These are phyloP conservation scores for Coccinonectria pachysandricola DNA, from an alignment of 2,329 filamentous ascomycete species.

Conservation along the genomic window DNA sequence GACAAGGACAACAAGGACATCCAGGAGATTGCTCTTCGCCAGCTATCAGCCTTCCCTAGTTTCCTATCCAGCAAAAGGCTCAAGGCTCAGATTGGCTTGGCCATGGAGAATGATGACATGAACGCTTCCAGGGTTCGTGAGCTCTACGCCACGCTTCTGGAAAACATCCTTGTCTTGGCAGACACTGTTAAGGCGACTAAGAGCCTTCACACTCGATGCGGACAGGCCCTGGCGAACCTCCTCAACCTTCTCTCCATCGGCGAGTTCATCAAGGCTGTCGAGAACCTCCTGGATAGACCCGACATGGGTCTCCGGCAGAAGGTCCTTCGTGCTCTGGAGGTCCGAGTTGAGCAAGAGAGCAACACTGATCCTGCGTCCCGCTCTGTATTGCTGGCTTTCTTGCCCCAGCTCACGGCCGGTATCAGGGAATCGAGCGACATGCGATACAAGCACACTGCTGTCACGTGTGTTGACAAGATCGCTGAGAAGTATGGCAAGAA, in stretches of 20 bases:
- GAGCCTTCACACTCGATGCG: conserved; percentile 46
- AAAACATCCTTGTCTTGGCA: conserved; percentile 55
- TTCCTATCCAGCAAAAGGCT: conserved; percentile 49
- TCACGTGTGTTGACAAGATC: conserved; percentile 86
- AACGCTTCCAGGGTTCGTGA: conserved; percentile 55
- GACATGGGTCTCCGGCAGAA: conserved; percentile 68
- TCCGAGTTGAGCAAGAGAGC: conserved; percentile 64
- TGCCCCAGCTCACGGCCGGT: conserved; percentile 68
- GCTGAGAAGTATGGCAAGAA: conserved; percentile 93
- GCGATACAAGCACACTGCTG: conserved; percentile 71
- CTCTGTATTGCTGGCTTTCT: conserved; percentile 62
- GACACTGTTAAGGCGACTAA: conserved; percentile 51
- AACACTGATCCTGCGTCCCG: conserved; percentile 60
- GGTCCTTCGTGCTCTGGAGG: conserved; percentile 70
- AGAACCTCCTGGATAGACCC: conserved; percentile 66
- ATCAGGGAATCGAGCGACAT: conserved; percentile 63
- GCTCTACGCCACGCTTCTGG: conserved; percentile 58
- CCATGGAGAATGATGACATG: conserved; percentile 54
- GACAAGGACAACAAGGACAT: conserved; percentile 37
- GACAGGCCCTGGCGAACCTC: conserved; percentile 66
- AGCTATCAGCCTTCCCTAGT: conserved; percentile 46
- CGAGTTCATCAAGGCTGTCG: conserved; percentile 83
- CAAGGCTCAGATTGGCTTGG: conserved; percentile 42
- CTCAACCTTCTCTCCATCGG: conserved; percentile 75
- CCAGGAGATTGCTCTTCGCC: conserved; percentile 40